phyloP scores from a whole-genome alignment of 257 asterid species.

The Ocimum tenuiflorum region DNA sequence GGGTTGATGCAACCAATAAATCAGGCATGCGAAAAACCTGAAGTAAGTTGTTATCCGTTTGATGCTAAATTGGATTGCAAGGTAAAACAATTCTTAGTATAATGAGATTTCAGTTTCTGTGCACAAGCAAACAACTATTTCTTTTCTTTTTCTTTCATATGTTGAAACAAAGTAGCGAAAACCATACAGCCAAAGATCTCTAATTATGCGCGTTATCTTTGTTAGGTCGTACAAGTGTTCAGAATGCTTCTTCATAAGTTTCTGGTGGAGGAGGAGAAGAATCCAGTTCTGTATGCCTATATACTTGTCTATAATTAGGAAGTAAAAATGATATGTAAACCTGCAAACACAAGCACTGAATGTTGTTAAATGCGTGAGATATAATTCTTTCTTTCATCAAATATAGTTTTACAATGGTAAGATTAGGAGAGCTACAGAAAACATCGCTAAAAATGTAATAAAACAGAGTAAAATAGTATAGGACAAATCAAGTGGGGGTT shows the following conservation, averaged over 20 bases:
- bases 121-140: neutral
- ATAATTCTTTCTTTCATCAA: neutral
- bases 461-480: too few relatives aligned
- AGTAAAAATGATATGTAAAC: neutral
- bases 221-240: neutral
- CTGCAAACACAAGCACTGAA: neutral
- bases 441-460: too few relatives aligned
- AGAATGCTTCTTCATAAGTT: neutral
- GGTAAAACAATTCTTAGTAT: neutral
- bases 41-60: neutral
- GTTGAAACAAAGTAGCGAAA: neutral
- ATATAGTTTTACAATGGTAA: too few relatives aligned
- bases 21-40: conserved; percentile 9
- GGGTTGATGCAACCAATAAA: conserved; percentile 35
- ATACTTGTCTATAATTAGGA: neutral
- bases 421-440: too few relatives aligned
- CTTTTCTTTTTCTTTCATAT: too few relatives aligned
- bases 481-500: too few relatives aligned
- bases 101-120: neutral
- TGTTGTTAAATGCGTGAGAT: neutral
- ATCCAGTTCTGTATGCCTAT: neutral
- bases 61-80: conserved; percentile 17
- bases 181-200: neutral
- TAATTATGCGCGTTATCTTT: neutral
- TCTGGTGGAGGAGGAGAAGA: neutral